A percentile compares a stretch with the other conserved stretches of the same genome.
These are phyloP conservation scores for Melanogaster broomeanus DNA, from an alignment of 768 basidiomycete genomes.

Conservation along the genomic window DNA sequence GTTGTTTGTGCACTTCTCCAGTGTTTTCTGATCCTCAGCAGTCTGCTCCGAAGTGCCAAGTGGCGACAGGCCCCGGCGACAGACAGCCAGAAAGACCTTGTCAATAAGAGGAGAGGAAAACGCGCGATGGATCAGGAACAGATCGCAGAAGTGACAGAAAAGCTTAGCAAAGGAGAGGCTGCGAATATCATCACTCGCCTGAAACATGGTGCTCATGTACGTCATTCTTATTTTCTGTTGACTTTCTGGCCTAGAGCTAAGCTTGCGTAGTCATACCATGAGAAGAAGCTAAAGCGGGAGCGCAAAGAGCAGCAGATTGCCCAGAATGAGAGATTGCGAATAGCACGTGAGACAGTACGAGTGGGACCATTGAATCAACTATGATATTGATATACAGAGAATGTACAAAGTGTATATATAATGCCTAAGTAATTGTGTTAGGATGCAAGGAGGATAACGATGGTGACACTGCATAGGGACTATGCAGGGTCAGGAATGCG, in stretches of 20 bases:
- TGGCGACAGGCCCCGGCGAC: slow-evolving; percentile 71
- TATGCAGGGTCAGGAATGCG: slow-evolving; percentile 59
- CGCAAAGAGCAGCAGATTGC: slow-evolving; percentile 35
- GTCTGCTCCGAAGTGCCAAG: slow-evolving; percentile 60
- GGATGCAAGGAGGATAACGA: slow-evolving; percentile 40
- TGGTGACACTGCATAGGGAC: slow-evolving; percentile 66
- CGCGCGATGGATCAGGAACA: slow-evolving; percentile 22
- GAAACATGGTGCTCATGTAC: slow-evolving; percentile 74
- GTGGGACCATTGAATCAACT: slow-evolving; percentile 54
- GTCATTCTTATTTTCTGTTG: slow-evolving; percentile 4
- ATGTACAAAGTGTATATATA: neutral
- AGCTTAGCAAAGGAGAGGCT: slow-evolving; percentile 76
- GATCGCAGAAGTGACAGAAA: slow-evolving; percentile 31
- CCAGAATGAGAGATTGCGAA: slow-evolving; percentile 52
- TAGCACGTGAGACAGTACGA: slow-evolving; percentile 54
- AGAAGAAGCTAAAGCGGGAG: slow-evolving; percentile 48
- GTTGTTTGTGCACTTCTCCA: slow-evolving; percentile 3
- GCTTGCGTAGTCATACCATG: slow-evolving; percentile 49
- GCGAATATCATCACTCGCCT: slow-evolving; percentile 76
- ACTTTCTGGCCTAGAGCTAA: slow-evolving; percentile 1
- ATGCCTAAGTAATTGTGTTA: neutral
- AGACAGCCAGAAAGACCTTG: slow-evolving; percentile 55
- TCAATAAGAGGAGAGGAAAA: slow-evolving; percentile 52
- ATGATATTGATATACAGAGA: neutral
- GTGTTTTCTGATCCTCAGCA: slow-evolving; percentile 23